phyloP scores from a whole-genome alignment of 345 rosid species.

The Brassica carinata region DNA sequence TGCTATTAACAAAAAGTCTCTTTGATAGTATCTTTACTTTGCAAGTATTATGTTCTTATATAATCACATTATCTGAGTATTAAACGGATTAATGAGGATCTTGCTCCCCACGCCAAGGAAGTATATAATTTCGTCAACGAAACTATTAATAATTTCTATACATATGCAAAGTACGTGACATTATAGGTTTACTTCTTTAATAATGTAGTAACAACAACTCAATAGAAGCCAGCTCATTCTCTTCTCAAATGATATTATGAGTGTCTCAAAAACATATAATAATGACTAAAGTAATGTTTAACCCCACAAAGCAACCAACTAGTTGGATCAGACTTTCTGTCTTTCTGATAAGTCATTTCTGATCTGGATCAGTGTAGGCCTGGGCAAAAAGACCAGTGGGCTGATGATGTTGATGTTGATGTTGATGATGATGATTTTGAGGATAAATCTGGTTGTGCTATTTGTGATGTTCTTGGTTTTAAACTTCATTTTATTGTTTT shows the following conservation, averaged over 20 bases:
- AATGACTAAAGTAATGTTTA: slow-evolving; percentile 29
- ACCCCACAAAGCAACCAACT: slow-evolving; percentile 50
- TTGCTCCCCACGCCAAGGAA: neutral
- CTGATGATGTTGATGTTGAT: slow-evolving; percentile 46
- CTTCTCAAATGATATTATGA: neutral
- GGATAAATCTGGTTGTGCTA: slow-evolving; percentile 13
- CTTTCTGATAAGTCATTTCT: slow-evolving; percentile 59
- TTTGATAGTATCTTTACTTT: neutral
- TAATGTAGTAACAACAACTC: neutral
- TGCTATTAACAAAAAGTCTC: neutral
- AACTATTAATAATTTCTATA: too few relatives aligned
- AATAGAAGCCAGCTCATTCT: neutral
- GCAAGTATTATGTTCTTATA: neutral
- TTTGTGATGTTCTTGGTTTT: slow-evolving; percentile 25
- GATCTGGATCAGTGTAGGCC: slow-evolving; percentile 63
- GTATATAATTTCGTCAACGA: neutral
- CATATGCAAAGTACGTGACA: neutral
- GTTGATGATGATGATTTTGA: slow-evolving; percentile 32
- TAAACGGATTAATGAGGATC: neutral
- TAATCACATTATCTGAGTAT: neutral
- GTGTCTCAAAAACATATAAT: neutral
- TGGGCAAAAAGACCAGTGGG: slow-evolving; percentile 45
- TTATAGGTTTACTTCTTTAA: neutral
- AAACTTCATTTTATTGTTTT: slow-evolving; percentile 10
- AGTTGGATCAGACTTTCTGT: slow-evolving; percentile 6